Evolutionary conservation across 2,329 filamentous ascomycete species (phyloP).

Genomic region (Orbilia ellipsospora): DNA sequence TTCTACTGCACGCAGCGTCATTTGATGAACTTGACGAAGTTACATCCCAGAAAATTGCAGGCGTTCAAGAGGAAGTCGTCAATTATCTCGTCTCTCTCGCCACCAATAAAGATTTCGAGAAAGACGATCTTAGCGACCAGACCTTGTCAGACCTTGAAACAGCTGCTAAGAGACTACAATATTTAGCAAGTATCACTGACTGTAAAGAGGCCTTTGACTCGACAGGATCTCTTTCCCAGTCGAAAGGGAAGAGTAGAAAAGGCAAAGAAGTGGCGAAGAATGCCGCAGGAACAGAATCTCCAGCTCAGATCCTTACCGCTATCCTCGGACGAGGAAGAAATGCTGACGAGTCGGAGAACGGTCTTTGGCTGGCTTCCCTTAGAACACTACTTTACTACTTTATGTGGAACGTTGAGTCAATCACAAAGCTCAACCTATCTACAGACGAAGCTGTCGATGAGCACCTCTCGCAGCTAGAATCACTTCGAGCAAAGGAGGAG

Average conservation of each 20-base stretch:
- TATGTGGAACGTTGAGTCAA: conserved; percentile 83
- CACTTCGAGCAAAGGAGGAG: conserved; percentile 60
- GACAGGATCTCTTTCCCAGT: conserved; percentile 58
- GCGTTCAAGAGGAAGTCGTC: conserved; percentile 86
- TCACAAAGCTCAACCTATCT: conserved; percentile 69
- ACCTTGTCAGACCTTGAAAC: conserved; percentile 77
- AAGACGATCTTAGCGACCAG: conserved; percentile 74
- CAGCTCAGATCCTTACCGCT: conserved; percentile 77
- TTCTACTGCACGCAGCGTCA: conserved; percentile 83
- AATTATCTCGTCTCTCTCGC: conserved; percentile 78
- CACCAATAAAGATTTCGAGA: conserved; percentile 77
- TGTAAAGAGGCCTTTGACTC: conserved; percentile 80
- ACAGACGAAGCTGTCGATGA: conserved; percentile 71
- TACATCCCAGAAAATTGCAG: conserved; percentile 80
- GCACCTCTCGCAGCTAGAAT: conserved; percentile 55
- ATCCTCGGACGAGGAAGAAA: conserved; percentile 80
- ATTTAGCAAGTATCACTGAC: conserved; percentile 81
- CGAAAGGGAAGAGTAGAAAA: conserved; percentile 62
- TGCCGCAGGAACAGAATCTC: conserved; percentile 65
- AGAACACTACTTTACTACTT: conserved; percentile 87
- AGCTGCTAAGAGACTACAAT: conserved; percentile 80
- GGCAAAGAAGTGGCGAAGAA: conserved; percentile 61
- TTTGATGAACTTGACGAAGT: conserved; percentile 90
- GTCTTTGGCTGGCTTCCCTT: conserved; percentile 79
- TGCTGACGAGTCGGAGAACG: conserved; percentile 80